Evolutionary conservation across 352 stramenopile genomes (phyloP).

Genomic region (Bremia lactucae): DNA sequence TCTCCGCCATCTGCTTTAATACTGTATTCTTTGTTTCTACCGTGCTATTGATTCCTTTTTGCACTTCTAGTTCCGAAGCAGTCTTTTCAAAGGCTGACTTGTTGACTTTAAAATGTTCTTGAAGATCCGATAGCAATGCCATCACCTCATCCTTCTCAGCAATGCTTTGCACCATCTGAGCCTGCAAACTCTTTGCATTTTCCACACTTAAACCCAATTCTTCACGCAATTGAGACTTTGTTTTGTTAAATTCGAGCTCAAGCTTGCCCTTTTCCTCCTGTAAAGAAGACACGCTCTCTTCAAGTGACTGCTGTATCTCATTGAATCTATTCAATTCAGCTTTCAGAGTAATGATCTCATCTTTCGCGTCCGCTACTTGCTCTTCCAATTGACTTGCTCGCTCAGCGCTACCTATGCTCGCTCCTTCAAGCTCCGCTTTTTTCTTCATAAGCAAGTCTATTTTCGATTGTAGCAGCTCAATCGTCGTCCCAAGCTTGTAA

Average conservation of each 20-base stretch:
- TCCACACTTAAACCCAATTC: slow-evolving; percentile 17
- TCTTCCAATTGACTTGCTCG: slow-evolving; percentile 17
- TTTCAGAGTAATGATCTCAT: slow-evolving; percentile 18
- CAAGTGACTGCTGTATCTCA: slow-evolving; percentile 23
- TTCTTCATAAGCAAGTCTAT: slow-evolving; percentile 24
- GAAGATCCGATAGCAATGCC: slow-evolving; percentile 3
- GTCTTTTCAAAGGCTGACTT: slow-evolving; percentile 14
- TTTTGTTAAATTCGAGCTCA: slow-evolving; percentile 28
- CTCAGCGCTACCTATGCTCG: slow-evolving; percentile 13
- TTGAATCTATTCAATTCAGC: slow-evolving; percentile 18
- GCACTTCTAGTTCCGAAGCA: slow-evolving; percentile 15
- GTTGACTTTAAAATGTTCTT: slow-evolving; percentile 9
- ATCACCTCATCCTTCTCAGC: slow-evolving; percentile 16
- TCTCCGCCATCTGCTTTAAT: slow-evolving; percentile 27
- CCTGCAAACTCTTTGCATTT: slow-evolving; percentile 12
- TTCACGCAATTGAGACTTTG: slow-evolving; percentile 14
- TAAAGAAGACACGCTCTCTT: slow-evolving; percentile 23
- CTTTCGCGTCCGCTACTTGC: slow-evolving; percentile 8
- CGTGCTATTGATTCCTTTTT: slow-evolving; percentile 15
- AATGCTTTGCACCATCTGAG: slow-evolving; percentile 9
- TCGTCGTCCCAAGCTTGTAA: slow-evolving; percentile 22
- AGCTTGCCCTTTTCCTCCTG: slow-evolving; percentile 32
- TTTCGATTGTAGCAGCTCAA: slow-evolving; percentile 27
- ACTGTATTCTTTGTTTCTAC: slow-evolving; percentile 20
- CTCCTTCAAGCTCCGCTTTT: slow-evolving; percentile 24